Evolutionary conservation across 2,329 filamentous ascomycete genomes (phyloP).

Genomic region (Talaromyces sp.): DNA sequence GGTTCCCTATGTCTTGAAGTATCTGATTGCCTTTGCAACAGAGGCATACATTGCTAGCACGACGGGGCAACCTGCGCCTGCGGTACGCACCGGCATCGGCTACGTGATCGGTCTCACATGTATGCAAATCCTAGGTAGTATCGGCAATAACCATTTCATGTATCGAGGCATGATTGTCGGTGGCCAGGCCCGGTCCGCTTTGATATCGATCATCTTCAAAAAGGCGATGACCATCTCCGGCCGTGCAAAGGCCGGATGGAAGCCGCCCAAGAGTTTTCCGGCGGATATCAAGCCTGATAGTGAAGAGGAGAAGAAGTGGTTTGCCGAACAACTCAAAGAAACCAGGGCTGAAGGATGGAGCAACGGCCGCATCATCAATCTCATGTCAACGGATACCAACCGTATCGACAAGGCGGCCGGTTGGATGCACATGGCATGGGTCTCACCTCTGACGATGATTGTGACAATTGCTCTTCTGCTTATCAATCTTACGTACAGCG

Average conservation of each 20-base stretch:
- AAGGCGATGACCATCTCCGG: conserved; percentile 83
- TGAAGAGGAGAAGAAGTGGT: conserved; percentile 37
- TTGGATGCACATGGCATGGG: conserved; percentile 84
- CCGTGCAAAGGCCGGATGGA: conserved; percentile 75
- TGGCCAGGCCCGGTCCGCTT: conserved; percentile 67
- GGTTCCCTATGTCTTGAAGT: conserved; percentile 74
- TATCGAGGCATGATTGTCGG: conserved; percentile 86
- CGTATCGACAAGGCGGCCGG: conserved; percentile 80
- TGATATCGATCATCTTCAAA: conserved; percentile 81
- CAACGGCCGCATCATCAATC: conserved; percentile 79
- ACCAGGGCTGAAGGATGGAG: conserved; percentile 62
- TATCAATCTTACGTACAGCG: conserved; percentile 80
- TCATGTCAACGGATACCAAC: conserved; percentile 92
- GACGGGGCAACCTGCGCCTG: conserved; percentile 48
- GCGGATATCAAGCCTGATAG: conserved; percentile 41
- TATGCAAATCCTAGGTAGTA: conserved; percentile 75
- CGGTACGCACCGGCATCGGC: conserved; percentile 68
- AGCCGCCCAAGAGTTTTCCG: conserved; percentile 37
- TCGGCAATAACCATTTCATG: conserved; percentile 83
- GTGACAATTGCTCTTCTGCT: conserved; percentile 72
- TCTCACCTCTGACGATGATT: conserved; percentile 67
- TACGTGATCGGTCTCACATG: conserved; percentile 72
- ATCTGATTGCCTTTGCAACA: conserved; percentile 76
- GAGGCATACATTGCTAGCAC: conserved; percentile 64
- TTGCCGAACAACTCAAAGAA: conserved; percentile 27